Base-by-base conservation (phyloP, 768 basidiomycete genomes). In the Agaricus sinodeliciosus region DNA sequence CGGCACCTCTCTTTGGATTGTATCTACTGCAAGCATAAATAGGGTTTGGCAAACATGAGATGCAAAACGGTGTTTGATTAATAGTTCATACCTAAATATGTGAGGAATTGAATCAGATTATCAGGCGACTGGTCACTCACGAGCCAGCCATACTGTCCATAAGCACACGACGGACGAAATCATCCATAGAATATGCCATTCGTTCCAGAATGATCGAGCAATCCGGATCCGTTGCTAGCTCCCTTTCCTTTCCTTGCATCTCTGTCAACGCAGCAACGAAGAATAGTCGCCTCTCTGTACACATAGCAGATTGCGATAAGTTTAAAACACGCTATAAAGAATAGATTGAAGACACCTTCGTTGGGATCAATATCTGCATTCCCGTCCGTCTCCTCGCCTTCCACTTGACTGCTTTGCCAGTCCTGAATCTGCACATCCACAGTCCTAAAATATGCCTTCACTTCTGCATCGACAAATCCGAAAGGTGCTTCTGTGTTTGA, bases 21-120 rank as follows among this genome's bases (percentile, higher is more conserved):
- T 87, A 41, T 82, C 76, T 26, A 61, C 62, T 5, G 82, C 80
- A 19, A 90, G 80, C 1, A 76, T 77, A 58, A 97, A 76, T 57
- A 96, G 69, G 0, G 93, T 97, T 66, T 97, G 93, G 60, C 88
- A 88, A 6, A 96, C 94, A 80, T 97, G 94, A 22, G 94, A 95
- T 13, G 87, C 92, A 72, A 96, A 98, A 26, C 94, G 80, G 62
- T 98, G 88, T 62, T 76, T 82, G 26, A 78, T 70, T 25, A 94
- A 73, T 19, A 70, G 62, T 54, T 81, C 81, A 57, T 82, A 87
- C 6, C 90, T 87, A 54, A 13, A 31, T 35, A 55, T 49, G 11
- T 26, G 36, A 39, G 56, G 42, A 16, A 34, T 27, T 13, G 5
- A 26, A 19, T 19, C 19, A 9, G 27, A 22, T 1, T 44, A 12